These are phyloP conservation scores for Termitomyces sp. DNA, from an alignment of 768 basidiomycete species.

Conservation along the genomic window DNA sequence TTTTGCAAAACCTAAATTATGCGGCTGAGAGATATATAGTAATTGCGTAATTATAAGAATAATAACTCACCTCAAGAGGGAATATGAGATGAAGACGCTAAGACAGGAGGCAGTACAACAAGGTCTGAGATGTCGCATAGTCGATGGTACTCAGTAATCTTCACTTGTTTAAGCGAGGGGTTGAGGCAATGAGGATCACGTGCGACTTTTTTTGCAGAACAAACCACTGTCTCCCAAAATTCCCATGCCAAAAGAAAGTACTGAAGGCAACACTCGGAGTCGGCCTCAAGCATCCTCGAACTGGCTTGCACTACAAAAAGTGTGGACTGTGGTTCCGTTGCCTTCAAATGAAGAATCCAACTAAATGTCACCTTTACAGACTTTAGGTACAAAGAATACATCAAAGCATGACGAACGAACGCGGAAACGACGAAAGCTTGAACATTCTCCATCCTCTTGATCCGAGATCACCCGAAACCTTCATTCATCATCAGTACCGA, in stretches of 20 bases:
- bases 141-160: too few species aligned
- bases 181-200: background rate
- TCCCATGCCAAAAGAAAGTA: background rate
- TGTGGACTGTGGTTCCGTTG: slow-evolving; percentile 15
- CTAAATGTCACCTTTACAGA: slow-evolving; percentile 3
- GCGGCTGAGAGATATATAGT: background rate
- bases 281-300: slow-evolving; percentile 44
- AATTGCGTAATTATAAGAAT: too few species aligned
- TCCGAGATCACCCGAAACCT: slow-evolving; percentile 1
- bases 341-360: background rate
- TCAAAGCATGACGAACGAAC: slow-evolving; percentile 3
- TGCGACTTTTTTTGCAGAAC: background rate
- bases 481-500: background rate
- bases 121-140: too few species aligned
- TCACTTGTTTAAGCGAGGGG: too few species aligned
- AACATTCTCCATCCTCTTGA: slow-evolving; percentile 8
- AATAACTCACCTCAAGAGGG: too few species aligned
- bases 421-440: slow-evolving; percentile 24
- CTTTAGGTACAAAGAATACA: slow-evolving; percentile 10
- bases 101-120: too few species aligned
- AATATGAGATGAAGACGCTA: too few species aligned
- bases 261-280: background rate
- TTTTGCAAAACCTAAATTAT: too few species aligned
- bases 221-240: background rate
- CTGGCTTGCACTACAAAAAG: slow-evolving; percentile 55